Evolutionary conservation across 2,329 filamentous ascomycete species (phyloP).

Genomic region (Aschersonia sp.): DNA sequence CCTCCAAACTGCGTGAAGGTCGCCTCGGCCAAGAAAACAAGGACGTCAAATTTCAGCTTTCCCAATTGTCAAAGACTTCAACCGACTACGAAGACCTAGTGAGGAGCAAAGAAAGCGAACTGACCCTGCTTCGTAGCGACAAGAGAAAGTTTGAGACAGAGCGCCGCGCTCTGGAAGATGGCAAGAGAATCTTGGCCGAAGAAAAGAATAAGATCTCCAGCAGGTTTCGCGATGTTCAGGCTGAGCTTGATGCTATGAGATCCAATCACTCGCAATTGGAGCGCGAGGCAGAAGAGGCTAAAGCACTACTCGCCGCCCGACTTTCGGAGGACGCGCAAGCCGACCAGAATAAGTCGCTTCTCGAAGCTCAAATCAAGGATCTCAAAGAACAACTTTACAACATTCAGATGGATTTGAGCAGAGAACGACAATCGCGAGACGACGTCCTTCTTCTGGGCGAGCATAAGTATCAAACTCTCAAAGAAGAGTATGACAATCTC

Average conservation of each 20-base stretch:
- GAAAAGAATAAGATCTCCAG: slow-evolving; percentile 69
- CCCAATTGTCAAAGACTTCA: slow-evolving; percentile 77
- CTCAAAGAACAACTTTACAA: slow-evolving; percentile 76
- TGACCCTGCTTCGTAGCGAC: slow-evolving; percentile 72
- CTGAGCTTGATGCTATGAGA: slow-evolving; percentile 74
- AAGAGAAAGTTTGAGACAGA: slow-evolving; percentile 73
- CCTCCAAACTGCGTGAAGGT: slow-evolving; percentile 57
- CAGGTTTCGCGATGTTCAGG: slow-evolving; percentile 71
- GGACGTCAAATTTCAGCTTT: slow-evolving; percentile 69
- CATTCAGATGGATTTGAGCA: slow-evolving; percentile 74
- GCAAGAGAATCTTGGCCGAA: slow-evolving; percentile 53
- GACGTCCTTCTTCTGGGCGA: slow-evolving; percentile 85
- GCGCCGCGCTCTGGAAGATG: slow-evolving; percentile 61
- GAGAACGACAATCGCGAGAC: slow-evolving; percentile 83
- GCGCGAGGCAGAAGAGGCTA: slow-evolving; percentile 79
- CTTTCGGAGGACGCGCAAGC: slow-evolving; percentile 83
- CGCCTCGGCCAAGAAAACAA: slow-evolving; percentile 69
- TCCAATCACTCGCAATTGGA: slow-evolving; percentile 74
- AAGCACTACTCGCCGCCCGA: slow-evolving; percentile 70
- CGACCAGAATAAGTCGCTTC: slow-evolving; percentile 62
- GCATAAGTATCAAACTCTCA: slow-evolving; percentile 69
- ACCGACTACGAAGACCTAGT: slow-evolving; percentile 93
- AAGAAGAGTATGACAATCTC: slow-evolving; percentile 71
- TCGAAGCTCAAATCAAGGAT: slow-evolving; percentile 77
- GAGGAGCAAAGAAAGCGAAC: slow-evolving; percentile 83